Evolutionary conservation across 768 basidiomycete genomes (phyloP), one percentile per base, ranked within the genome.

Genomic region (Pisolithus orientalis): DNA sequence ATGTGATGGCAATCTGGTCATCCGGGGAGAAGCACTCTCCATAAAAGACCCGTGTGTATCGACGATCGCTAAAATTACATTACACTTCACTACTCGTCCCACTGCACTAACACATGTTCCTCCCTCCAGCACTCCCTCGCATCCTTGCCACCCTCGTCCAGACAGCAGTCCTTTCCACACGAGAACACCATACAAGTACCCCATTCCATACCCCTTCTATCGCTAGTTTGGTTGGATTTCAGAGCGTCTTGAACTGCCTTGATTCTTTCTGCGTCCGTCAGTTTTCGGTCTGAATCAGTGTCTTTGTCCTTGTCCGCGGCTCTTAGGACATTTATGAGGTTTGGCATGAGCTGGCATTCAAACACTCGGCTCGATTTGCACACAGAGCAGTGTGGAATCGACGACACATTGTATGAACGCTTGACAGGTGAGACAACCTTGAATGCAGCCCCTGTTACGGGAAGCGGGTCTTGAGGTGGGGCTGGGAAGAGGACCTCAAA

Each of bases 321-420:
- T 47, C 75, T 72, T 13, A 96, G 73, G 13, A 90, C 70, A 48
- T 89, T 89, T 65, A 97, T 93, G 49, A 97, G 72, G 63, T 93
- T 91, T 2, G 95, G 95, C 83, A 94, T 95, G 49, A 97, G 75
- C 66, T 98, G 95, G 60, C 88, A 88, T 66, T 98, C 95, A 65
- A 96, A 98, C 17, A 85, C 78, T 14, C 92, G 79, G 42, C 70
- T 72, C 3, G 79, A 75, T 37, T 74, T 70, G 70, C 95, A 98
- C 13, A 70, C 61, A 2, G 82, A 74, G 64, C 95, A 98, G 0
- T 67, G 54, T 0, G 86, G 82, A 29, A 93, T 70, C 7, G 74
- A 66, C 0, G 73, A 60, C 4, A 82, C 70, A 43, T 75, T 67
- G 68, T 85, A 96, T 0, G 70, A 69, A 40, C 82, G 75, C 58